A percentile compares a stretch with the other conserved stretches of the same genome.
Evolutionary conservation across 2,329 filamentous ascomycete genomes (phyloP).

Genomic region (Colletotrichum sp.): DNA sequence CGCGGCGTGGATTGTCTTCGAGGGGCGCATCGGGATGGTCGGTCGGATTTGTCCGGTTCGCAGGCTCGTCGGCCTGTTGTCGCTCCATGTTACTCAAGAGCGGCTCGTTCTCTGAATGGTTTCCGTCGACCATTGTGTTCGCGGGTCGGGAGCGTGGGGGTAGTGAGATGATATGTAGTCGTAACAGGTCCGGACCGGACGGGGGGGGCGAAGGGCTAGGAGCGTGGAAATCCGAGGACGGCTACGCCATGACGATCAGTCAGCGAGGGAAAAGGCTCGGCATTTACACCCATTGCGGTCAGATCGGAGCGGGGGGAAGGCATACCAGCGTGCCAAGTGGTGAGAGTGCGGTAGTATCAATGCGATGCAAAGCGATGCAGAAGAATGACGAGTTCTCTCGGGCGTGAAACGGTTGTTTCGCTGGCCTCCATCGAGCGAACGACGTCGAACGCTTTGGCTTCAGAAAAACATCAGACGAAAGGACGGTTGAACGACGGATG

Average conservation of each 20-base stretch:
- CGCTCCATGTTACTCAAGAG: slow-evolving; percentile 41
- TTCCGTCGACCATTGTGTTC: slow-evolving; percentile 32
- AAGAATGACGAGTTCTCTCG: slow-evolving; percentile 7
- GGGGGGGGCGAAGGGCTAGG: slow-evolving; percentile 12
- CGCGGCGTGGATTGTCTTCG: slow-evolving; percentile 39
- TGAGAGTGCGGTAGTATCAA: slow-evolving; percentile 10
- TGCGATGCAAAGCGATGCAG: slow-evolving; percentile 19
- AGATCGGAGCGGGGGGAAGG: background rate
- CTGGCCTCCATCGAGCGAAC: slow-evolving; percentile 4
- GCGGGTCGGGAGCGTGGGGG: background rate
- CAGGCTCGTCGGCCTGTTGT: slow-evolving; percentile 29
- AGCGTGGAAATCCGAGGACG: slow-evolving; percentile 10
- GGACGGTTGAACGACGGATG: background rate
- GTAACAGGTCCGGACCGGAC: slow-evolving; percentile 2
- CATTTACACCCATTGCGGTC: slow-evolving; percentile 1
- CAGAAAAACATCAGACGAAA: slow-evolving; percentile 9
- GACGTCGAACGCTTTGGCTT: slow-evolving; percentile 8
- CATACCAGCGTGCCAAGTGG: slow-evolving; percentile 4
- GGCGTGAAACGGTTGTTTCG: slow-evolving; percentile 17
- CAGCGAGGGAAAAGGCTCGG: slow-evolving; percentile 17
- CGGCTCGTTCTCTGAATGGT: slow-evolving; percentile 40
- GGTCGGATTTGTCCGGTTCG: slow-evolving; percentile 20
- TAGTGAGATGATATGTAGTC: slow-evolving; percentile 18
- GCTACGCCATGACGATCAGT: slow-evolving; percentile 23
- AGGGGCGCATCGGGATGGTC: slow-evolving; percentile 50